These are phyloP conservation scores for Cutaneotrichosporon sp. DNA, from an alignment of 1,284 basidiomycete genomes.

Conservation along the genomic window DNA sequence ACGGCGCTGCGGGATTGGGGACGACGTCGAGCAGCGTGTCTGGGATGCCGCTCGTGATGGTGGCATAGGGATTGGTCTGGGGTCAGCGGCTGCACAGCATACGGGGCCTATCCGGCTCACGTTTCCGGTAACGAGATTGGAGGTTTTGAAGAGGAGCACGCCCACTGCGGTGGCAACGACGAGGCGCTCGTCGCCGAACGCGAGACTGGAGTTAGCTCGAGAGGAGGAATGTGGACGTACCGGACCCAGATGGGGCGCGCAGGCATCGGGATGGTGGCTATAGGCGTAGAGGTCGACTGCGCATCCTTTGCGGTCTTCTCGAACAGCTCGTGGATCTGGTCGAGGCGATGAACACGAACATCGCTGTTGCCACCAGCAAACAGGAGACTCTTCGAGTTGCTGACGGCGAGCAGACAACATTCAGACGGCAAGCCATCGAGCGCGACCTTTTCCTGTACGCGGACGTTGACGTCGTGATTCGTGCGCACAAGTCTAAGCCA, in stretches of 20 bases:
- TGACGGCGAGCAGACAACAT: conserved; percentile 52
- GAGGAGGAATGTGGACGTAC: conserved; percentile 26
- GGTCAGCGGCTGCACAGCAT: not conserved
- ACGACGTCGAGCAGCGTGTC: conserved; percentile 47
- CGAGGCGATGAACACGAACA: conserved; percentile 44
- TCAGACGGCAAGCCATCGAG: conserved; percentile 46
- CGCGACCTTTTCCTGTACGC: conserved; percentile 43
- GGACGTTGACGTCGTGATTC: conserved; percentile 51
- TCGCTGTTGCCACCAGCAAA: conserved; percentile 51
- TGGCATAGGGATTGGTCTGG: conserved; percentile 42
- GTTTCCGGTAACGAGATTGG: conserved; percentile 41
- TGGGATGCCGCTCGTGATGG: conserved; percentile 42
- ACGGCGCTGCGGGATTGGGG: conserved; percentile 52
- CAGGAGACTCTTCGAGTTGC: conserved; percentile 47
- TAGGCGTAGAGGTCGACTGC: conserved; percentile 28
- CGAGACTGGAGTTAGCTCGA: conserved; percentile 33
- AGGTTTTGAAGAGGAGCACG: conserved; percentile 36
- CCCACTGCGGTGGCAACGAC: conserved; percentile 40
- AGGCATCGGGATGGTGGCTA: conserved; percentile 33
- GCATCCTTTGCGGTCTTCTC: conserved; percentile 39
- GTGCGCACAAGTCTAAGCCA: conserved; percentile 52
- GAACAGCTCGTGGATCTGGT: conserved; percentile 35
- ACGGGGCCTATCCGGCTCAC: conserved; percentile 27
- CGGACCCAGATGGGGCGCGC: conserved; percentile 49
- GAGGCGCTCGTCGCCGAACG: conserved; percentile 43